Evolutionary conservation across 495 filamentous ascomycete genomes (phyloP), one percentile per base, ranked within the genome.

Genomic region (Penicillium parvum): DNA sequence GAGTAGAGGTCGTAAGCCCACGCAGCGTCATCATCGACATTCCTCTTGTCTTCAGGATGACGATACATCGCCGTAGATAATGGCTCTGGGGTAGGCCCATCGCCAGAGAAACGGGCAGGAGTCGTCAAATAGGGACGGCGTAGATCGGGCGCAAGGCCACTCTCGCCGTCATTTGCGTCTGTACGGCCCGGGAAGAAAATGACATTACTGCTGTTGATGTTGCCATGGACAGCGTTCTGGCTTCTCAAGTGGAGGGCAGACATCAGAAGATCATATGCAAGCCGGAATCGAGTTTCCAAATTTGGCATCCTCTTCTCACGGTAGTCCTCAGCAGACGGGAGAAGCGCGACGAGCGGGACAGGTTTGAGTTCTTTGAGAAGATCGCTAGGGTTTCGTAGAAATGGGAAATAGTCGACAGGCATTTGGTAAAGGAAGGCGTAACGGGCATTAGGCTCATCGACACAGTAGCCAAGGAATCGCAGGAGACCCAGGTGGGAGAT

Each of bases 391-490:
- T 72, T 71, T 35, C 56, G 63, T 16, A 74, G 52, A 39, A 70
- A 72, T 1, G 69, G 68, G 40, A 69, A 67, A 47, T 69, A 72
- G 53, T 70, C 77, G 6, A 78, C 71, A 0, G 90, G 90, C 54
- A 95, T 82, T 39, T 87, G 81, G 53, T 90, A 96, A 36, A 96
- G 76, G 33, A 96, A 74, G 16, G 86, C 89, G 58, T 88, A 83
- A 7, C 88, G 77, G 8, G 85, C 82, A 57, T 86, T 76, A 5
- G 76, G 74, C 52, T 86, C 77, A 59, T 95, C 88, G 57, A 90
- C 79, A 49, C 85, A 87, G 60, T 89, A 96, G n/a, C 87, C 90
- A 18, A 94, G 60, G 43, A 94, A 76, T 29, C 76, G 77, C 68
- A 91, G 76, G 0, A 86, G 76, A 2, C 81, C 83, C 9, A 73